Base-by-base conservation (phyloP, 2,329 filamentous ascomycete genomes). In the Fusarium albidum region DNA sequence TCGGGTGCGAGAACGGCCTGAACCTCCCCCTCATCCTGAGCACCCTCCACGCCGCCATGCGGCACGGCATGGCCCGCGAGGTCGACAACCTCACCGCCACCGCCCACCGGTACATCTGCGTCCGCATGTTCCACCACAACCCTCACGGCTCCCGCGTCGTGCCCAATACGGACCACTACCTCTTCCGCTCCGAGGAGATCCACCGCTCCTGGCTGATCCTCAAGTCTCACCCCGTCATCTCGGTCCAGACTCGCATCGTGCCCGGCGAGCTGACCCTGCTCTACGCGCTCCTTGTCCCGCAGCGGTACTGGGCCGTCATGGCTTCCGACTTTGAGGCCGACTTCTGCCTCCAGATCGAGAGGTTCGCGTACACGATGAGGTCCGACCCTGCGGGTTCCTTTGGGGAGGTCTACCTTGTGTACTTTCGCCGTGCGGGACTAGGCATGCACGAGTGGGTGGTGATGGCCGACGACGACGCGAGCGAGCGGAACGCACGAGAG, bases 111-210 rank as follows among this genome's bases (percentile, higher is more conserved):
- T 69, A 71, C 42, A 55, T 71, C 12, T 39, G 46, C 8, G 42
- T 56, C 1, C 58, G 57, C n/a, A 47, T 70, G 50, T 59, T 65
- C 25, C 44, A 58, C 17, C 53, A 52, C 40, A 64, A 68, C 33
- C 66, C 66, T 3, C 59, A 47, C 6, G 1, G 17, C n/a, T 15
- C 13, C 0, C 6, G 9, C 10, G 21, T 1, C 49, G 15, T 26
- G 17, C 26, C 9, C 51, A 62, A 15, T 46, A 54, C 12, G 7
- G 31, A 32, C 9, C 61, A 70, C 37, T 63, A 55, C 31, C 14
- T 46, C 6, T 68, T 55, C 28, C 59, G 64, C 7, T 66, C 66
- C 2, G 57, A 63, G 25, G 67, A 70, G 32, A 46, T 70, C 6
- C 66, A 66, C 13, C 64, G 55, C 3, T 41, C 62, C 3, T 69